phyloP scores from a whole-genome alignment of 1,139 yeast species.

The Lodderomyces beijingensis region DNA sequence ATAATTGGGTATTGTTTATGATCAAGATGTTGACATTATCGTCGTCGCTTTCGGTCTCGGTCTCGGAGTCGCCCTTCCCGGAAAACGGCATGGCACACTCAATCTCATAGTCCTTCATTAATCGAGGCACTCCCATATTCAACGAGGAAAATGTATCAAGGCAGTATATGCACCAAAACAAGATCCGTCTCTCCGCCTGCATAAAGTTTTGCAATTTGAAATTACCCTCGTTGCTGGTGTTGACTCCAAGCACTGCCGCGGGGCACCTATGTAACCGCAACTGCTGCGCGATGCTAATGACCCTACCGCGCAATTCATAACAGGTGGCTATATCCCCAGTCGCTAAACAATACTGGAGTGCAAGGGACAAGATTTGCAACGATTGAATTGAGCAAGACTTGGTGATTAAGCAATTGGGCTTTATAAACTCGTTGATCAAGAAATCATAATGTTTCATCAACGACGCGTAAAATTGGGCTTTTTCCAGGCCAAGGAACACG shows the following conservation, averaged over 20 bases:
- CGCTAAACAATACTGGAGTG: conserved; percentile 67
- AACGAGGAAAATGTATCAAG: conserved; percentile 74
- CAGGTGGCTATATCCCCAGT: conserved; percentile 72
- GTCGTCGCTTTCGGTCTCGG: conserved; percentile 45
- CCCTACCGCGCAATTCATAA: conserved; percentile 71
- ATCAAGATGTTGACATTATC: conserved; percentile 52
- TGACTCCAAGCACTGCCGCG: conserved; percentile 62
- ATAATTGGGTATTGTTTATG: conserved; percentile 52
- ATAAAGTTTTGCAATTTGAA: conserved; percentile 50
- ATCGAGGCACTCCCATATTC: conserved; percentile 76
- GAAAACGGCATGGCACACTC: conserved; percentile 83
- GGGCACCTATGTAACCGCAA: conserved; percentile 84
- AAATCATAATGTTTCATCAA: conserved; percentile 45
- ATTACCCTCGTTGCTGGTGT: conserved; percentile 47
- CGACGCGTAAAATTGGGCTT: conserved; percentile 18
- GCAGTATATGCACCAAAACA: conserved; percentile 81
- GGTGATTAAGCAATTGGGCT: conserved; percentile 49
- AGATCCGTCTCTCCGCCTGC: conserved; percentile 76
- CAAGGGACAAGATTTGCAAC: conserved; percentile 63
- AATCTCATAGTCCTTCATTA: conserved; percentile 73
- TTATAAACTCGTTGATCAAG: conserved; percentile 50
- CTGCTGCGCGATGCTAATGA: conserved; percentile 82
- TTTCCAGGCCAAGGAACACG: conserved; percentile 16
- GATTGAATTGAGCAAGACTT: conserved; percentile 62
- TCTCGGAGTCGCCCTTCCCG: conserved; percentile 39